Evolutionary conservation across 2,329 filamentous ascomycete genomes (phyloP), one percentile per base, ranked within the genome.

Genomic region (Graphilbum fragrans): DNA sequence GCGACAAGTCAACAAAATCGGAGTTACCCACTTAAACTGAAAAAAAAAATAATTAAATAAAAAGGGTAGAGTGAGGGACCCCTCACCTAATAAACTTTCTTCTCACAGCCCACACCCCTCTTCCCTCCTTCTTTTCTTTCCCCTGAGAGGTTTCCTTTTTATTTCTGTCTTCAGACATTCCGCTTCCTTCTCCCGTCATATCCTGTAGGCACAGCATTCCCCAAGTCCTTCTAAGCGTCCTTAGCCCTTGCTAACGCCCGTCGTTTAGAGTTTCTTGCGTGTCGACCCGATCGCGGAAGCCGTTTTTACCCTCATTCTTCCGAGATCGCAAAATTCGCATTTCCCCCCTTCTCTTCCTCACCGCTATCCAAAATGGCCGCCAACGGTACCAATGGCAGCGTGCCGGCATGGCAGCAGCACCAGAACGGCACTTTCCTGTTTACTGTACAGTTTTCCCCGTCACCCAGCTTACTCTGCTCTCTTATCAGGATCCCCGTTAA

Each of bases 401-500:
- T 53, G 39, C 47, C 55, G 49, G 47, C 52, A 42, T 62, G 60
- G 59, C 61, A 58, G 55, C 67, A 69, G 61, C 65, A 71, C 61
- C 74, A 77, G 53, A 62, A 71, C 60, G 81, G 80, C 50, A 84
- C 77, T 55, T 90, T 90, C 71, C 77, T 90, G 52, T 90, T 90
- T 76, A 92, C 85, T 57, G 76, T 79, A 70, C 64, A 23, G 25
- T 31, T 21, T 37, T 33, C 38, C 11, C 37, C 11, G 5, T 3
- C 12, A 14, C 18, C 25, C 18, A 27, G 12, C 17, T 29, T 20
- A 11, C 17, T 37, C 11, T 4, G 11, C 5, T 36, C 11, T 21
- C 12, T 17, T 29, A 18, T 14, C 16, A 1, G 9, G 2, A 11
- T 8, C 5, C 11, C 10, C 8, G 36, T 22, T 25, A 19, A 18